Evolutionary conservation across 1,284 basidiomycete species (phyloP).

Genomic region (Cryptococcus sp.): DNA sequence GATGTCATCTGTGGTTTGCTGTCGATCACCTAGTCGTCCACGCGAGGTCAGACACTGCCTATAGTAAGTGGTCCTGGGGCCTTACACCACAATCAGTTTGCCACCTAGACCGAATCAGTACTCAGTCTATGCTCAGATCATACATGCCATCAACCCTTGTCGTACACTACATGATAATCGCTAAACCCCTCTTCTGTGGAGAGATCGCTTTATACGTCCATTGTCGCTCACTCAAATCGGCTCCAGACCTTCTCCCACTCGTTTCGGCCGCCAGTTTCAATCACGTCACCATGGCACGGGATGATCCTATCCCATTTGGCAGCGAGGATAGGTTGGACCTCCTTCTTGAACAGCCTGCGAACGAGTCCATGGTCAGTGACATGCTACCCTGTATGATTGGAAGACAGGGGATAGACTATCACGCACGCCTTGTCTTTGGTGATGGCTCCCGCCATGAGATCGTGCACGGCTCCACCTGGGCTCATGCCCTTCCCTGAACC

Average conservation of each 20-base stretch:
- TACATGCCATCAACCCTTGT: too few relatives aligned
- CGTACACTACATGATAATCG: too few relatives aligned
- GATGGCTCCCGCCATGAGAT: conserved; percentile 59
- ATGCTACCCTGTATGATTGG: not conserved
- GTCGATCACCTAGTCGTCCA: too few relatives aligned
- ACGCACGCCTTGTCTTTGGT: conserved; percentile 64
- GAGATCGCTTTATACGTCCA: conserved; percentile 1
- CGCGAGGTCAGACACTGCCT: too few relatives aligned
- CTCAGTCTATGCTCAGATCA: too few relatives aligned
- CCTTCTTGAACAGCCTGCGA: conserved; percentile 32
- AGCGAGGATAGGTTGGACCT: conserved; percentile 41
- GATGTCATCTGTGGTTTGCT: too few relatives aligned
- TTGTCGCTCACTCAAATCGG: conserved; percentile 29
- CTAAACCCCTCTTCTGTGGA: too few relatives aligned
- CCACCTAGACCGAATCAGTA: too few relatives aligned
- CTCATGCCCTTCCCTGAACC: conserved; percentile 54
- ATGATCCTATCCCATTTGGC: conserved; percentile 84
- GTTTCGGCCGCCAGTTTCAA: conserved; percentile 70
- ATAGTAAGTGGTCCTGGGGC: too few relatives aligned
- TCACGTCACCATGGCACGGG: conserved; percentile 86
- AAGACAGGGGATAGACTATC: not conserved
- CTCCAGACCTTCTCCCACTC: conserved; percentile 62
- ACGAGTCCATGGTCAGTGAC: not conserved
- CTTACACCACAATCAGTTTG: too few relatives aligned
- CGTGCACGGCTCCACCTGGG: conserved; percentile 65